Base-by-base conservation (phyloP, 2,329 filamentous ascomycete species). In the Colletotrichum falcatum region DNA sequence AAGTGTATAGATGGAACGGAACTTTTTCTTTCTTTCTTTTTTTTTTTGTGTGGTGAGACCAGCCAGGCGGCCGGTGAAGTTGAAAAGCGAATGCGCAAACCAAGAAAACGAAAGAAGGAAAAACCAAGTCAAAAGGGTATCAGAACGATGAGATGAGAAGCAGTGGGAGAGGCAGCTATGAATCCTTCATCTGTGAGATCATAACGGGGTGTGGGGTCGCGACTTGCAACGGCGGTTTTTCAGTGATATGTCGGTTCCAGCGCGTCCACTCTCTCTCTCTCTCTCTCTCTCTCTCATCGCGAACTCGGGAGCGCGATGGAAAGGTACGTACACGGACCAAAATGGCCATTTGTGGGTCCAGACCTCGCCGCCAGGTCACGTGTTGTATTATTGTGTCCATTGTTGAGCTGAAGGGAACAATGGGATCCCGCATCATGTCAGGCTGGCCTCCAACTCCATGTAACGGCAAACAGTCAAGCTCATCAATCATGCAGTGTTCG, bases 201-300 rank as follows among this genome's bases (percentile, higher is more conserved):
- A 5, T 8, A 33, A 18, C 23, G 53, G 37, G 30, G 33, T 11
- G 6, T 60, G 44, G 23, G 23, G 37, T 53, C 51, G 51, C 39
- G 64, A 37, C 33, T 20, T 26, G 58, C 11, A 33, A 42, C 44
- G 61, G 30, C 46, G 35, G 23, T 26, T 58, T 61, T 54, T 53
- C 37, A 62, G 56, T 63, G 49, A 51, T 42, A 66, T 54, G 30
- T 61, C 59, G 26, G 46, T 54, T 49, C 53, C 49, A 54, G 46
- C 60, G 61, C 61, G 54, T 69, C 46, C 42, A 56, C 56, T 9
- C n/a, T 46, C 44, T 48, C 16, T 33, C 30, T 33, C 30, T 67
- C 67, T 67, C 67, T 33, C 63, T 8, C 30, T 46, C 44, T 60
- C 16, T 67, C 67, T 62, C 67, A 70, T 62, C 53, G 51, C 59